These are phyloP conservation scores for Trametes meyenii DNA, from an alignment of 768 basidiomycete genomes.

Conservation along the genomic window DNA sequence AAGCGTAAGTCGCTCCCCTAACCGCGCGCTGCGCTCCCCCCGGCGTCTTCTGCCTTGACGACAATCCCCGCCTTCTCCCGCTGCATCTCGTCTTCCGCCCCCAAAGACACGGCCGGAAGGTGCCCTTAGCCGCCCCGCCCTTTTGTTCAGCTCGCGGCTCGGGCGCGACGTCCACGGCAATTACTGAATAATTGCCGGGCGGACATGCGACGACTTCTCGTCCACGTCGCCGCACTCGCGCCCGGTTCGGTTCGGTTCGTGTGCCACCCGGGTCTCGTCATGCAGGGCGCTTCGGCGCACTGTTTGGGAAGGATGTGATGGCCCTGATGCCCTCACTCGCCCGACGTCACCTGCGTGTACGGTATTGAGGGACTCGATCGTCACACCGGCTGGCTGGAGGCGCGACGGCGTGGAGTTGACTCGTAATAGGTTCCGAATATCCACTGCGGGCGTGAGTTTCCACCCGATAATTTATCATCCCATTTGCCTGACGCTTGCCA, in stretches of 20 bases:
- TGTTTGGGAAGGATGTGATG: neutral
- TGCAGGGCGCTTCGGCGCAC: neutral
- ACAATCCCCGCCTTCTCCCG: slow-evolving; percentile 4
- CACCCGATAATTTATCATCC: too few relatives aligned
- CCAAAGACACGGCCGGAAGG: neutral
- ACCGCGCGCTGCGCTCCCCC: neutral
- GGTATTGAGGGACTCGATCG: too few relatives aligned
- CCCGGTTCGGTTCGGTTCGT: neutral
- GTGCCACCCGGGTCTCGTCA: neutral
- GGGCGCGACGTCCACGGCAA: neutral
- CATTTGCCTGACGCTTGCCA: too few relatives aligned
- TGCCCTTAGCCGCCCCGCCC: too few relatives aligned
- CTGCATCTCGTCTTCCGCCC: neutral
- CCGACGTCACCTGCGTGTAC: too few relatives aligned
- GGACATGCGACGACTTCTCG: neutral
- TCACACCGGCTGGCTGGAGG: too few relatives aligned
- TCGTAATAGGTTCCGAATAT: too few relatives aligned
- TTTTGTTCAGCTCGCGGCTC: neutral
- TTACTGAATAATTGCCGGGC: neutral
- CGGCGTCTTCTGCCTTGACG: slow-evolving; percentile 14
- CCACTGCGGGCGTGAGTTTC: too few relatives aligned
- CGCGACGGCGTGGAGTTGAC: too few relatives aligned
- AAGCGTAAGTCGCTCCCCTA: neutral
- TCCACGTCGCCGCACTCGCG: neutral
- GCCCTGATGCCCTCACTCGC: neutral